phyloP scores from a whole-genome alignment of 2,329 filamentous ascomycete genomes.

The Macrophomina pseudophaseolina region DNA sequence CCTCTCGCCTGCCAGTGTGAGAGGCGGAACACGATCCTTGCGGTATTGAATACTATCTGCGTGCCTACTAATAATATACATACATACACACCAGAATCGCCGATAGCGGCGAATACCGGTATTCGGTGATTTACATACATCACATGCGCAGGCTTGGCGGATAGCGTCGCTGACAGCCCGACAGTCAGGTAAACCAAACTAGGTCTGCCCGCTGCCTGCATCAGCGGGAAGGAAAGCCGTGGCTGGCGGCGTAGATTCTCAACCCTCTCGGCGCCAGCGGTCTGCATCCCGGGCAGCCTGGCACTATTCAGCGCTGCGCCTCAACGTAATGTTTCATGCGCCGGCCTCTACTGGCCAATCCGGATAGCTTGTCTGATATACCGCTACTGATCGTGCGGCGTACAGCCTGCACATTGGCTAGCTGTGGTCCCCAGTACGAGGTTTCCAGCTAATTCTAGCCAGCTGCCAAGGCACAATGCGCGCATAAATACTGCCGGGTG shows the following conservation, averaged over 20 bases:
- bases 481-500: conserved; percentile 12
- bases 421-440: neutral
- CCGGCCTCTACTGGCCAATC: conserved; percentile 13
- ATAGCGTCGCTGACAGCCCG: too few species aligned
- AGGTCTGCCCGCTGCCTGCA: neutral
- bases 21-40: too few species aligned
- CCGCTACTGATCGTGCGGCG: conserved; percentile 10
- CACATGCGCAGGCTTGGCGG: too few species aligned
- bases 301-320: neutral
- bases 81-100: too few species aligned
- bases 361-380: neutral
- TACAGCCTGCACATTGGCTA: conserved; percentile 1
- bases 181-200: too few species aligned
- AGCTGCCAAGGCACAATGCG: neutral
- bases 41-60: too few species aligned
- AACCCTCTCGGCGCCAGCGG: neutral
- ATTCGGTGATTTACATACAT: too few species aligned
- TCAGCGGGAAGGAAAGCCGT: neutral
- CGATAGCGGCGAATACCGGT: too few species aligned
- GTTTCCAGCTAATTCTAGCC: neutral
- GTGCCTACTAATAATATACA: too few species aligned
- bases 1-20: neutral
- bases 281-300: neutral
- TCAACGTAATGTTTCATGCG: conserved; percentile 16
- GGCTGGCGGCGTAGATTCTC: conserved; percentile 11